These are phyloP conservation scores for Zygotorulaspora chibaensis DNA, from an alignment of 805 yeast genomes.

Conservation along the genomic window DNA sequence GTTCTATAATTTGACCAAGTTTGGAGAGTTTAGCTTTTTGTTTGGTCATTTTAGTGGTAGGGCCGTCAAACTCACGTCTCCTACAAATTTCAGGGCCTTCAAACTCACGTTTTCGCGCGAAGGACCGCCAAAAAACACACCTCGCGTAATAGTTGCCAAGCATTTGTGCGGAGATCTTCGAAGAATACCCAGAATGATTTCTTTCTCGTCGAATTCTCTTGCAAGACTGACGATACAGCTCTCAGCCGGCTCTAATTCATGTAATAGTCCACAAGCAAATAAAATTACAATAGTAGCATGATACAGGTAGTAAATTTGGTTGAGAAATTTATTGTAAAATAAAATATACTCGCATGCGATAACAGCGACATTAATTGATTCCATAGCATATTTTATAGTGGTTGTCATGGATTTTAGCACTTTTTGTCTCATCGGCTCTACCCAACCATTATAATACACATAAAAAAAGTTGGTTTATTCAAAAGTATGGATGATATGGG, in stretches of 20 bases:
- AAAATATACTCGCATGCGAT: not conserved
- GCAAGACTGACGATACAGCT: not conserved
- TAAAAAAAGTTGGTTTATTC: not conserved
- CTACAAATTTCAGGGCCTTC: too few species aligned
- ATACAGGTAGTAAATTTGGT: not conserved
- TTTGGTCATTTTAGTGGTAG: too few species aligned
- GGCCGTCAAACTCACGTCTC: too few species aligned
- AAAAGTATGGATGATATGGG: too few species aligned
- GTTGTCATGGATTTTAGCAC: not conserved
- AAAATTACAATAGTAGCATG: not conserved
- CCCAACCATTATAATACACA: not conserved
- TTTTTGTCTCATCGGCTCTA: not conserved
- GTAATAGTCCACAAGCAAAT: not conserved
- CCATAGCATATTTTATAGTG: not conserved
- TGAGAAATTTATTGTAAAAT: not conserved
- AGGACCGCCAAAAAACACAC: too few species aligned
- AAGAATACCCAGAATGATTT: not conserved
- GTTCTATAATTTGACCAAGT: too few species aligned
- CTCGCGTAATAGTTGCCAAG: too few species aligned
- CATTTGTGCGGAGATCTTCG: constrained; percentile 1
- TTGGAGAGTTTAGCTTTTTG: too few species aligned
- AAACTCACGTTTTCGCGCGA: too few species aligned
- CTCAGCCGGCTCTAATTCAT: not conserved
- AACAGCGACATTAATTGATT: not conserved
- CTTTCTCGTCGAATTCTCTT: not conserved